Evolutionary conservation across 108 stramenopile species (phyloP).

Genomic region (Bacterosira constricta): DNA sequence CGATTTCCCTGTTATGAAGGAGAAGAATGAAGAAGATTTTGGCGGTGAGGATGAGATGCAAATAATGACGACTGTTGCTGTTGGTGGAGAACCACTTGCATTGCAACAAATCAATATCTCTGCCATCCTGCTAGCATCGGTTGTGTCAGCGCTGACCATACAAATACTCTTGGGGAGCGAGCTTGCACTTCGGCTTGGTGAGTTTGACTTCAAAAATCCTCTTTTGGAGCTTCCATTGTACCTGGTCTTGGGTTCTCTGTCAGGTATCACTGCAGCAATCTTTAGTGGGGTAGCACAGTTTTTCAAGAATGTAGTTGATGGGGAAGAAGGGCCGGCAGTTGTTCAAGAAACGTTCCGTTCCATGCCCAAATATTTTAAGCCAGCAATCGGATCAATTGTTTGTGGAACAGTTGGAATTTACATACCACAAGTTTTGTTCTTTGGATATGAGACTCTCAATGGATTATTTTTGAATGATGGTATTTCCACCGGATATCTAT

Average conservation of each 20-base stretch:
- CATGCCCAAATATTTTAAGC: constrained; percentile 60
- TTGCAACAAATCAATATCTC: constrained; percentile 64
- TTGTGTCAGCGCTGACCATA: constrained; percentile 76
- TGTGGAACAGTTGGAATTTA: constrained; percentile 77
- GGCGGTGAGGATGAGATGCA: constrained; percentile 7
- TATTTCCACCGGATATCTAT: constrained; percentile 54
- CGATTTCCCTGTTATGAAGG: constrained; percentile 26
- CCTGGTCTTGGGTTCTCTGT: constrained; percentile 75
- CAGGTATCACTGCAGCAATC: constrained; percentile 69
- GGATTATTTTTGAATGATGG: constrained; percentile 67
- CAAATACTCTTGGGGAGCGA: constrained; percentile 76
- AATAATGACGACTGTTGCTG: constrained; percentile 20
- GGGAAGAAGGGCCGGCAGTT: constrained; percentile 56
- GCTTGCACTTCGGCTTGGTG: constrained; percentile 62
- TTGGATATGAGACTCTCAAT: constrained; percentile 93
- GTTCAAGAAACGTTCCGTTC: constrained; percentile 45
- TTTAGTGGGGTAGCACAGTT: constrained; percentile 70
- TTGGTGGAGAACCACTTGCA: constrained; percentile 49
- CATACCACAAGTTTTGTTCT: constrained; percentile 90
- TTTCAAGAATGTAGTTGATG: constrained; percentile 61
- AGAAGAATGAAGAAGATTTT: neutral
- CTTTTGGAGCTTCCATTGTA: constrained; percentile 87
- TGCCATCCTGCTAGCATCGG: constrained; percentile 75
- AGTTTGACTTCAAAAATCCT: constrained; percentile 71
- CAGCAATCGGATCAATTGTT: constrained; percentile 73